Evolutionary conservation across 2,329 filamentous ascomycete genomes (phyloP).

Genomic region (Apiospora pterosperma): DNA sequence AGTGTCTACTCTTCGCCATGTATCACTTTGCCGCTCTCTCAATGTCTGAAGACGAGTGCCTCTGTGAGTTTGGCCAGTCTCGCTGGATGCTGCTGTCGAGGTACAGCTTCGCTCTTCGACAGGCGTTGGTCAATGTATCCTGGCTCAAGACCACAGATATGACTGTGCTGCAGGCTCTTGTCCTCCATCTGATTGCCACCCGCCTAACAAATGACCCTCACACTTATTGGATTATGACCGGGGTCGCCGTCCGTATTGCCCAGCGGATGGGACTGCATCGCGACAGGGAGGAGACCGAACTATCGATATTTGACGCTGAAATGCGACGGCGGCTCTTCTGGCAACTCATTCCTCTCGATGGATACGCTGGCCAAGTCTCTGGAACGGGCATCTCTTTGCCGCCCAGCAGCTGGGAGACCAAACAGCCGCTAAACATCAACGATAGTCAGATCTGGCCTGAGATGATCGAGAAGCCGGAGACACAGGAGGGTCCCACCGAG

Average conservation of each 20-base stretch:
- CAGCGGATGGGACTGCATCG: constrained; percentile 50
- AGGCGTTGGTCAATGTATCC: constrained; percentile 46
- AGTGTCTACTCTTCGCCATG: constrained; percentile 40
- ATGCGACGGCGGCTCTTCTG: constrained; percentile 54
- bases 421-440: constrained; percentile 32
- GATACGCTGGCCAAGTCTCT: constrained; percentile 19
- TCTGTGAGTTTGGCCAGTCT: constrained; percentile 29
- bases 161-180: constrained; percentile 50
- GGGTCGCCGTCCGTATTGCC: constrained; percentile 48
- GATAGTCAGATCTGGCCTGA: constrained; percentile 34
- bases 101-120: constrained; percentile 39
- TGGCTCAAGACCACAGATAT: constrained; percentile 49
- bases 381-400: constrained; percentile 17
- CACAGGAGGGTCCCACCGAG: constrained; percentile 28
- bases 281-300: constrained; percentile 34
- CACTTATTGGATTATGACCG: constrained; percentile 48
- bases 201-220: constrained; percentile 41
- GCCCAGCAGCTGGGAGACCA: constrained; percentile 25
- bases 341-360: constrained; percentile 43
- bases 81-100: constrained; percentile 31
- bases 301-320: constrained; percentile 45
- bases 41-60: constrained; percentile 39
- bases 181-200: constrained; percentile 40
- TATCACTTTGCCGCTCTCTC: constrained; percentile 37
- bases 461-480: constrained; percentile 28